A percentile compares a stretch with the other conserved stretches of the same genome.
These are phyloP conservation scores for Aspergillus glaucus DNA, from an alignment of 2,329 filamentous ascomycete species.

Conservation along the genomic window DNA sequence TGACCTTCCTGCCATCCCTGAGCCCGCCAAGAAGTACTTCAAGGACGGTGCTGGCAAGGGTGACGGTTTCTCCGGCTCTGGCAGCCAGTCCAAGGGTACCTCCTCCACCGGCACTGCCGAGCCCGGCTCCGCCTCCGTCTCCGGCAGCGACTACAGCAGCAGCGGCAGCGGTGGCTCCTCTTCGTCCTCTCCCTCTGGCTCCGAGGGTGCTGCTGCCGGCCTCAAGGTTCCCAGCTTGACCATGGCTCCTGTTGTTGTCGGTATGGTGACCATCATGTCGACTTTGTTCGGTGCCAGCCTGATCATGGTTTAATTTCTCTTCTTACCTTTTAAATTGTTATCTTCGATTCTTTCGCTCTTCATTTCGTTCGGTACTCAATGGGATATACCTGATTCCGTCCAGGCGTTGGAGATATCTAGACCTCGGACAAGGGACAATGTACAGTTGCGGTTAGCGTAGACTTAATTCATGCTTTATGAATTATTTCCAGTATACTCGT, in stretches of 20 bases:
- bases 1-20: constrained; percentile 52
- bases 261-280: constrained; percentile 46
- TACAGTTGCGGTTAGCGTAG: constrained; percentile 12
- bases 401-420: neutral
- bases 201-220: constrained; percentile 39
- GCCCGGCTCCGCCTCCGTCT: constrained; percentile 43
- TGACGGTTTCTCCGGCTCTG: constrained; percentile 49
- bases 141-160: constrained; percentile 4
- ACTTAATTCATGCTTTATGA: constrained; percentile 9
- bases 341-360: constrained; percentile 1
- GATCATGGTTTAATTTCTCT: constrained; percentile 24
- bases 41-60: constrained; percentile 53
- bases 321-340: constrained; percentile 10
- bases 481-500: neutral
- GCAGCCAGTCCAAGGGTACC: constrained; percentile 52
- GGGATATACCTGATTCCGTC: neutral
- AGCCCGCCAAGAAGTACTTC: constrained; percentile 51
- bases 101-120: constrained; percentile 43
- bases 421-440: constrained; percentile 4
- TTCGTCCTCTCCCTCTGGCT: constrained; percentile 20
- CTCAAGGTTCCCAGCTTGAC: constrained; percentile 41
- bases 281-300: constrained; percentile 48
- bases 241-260: constrained; percentile 47
- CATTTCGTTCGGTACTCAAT: neutral
- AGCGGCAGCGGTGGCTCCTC: constrained; percentile 1